Conservation (phyloP, 2,329 filamentous ascomycete species). For the Phialocephala subalpina region DNA sequence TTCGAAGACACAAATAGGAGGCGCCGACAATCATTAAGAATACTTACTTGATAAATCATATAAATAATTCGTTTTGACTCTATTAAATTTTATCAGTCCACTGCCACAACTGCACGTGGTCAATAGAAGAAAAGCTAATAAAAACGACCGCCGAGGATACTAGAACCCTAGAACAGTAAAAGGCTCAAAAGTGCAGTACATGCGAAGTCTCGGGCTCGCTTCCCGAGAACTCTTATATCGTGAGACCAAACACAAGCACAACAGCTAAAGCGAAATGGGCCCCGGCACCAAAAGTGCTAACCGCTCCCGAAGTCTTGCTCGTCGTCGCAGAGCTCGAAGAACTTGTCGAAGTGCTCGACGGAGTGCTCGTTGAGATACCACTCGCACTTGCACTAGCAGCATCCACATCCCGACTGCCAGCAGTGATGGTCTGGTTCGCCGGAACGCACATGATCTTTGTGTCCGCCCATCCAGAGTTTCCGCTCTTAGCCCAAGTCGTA, state of each 20-base stretch:
- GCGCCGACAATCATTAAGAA: no score
- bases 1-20: no score
- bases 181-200: no score
- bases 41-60: no score
- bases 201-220: no score
- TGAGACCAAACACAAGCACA: not conserved
- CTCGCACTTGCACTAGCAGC: not conserved
- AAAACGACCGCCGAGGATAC: no score
- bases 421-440: conserved; percentile 1
- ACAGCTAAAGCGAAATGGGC: not conserved
- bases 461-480: not conserved
- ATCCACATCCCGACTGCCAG: conserved; percentile 12
- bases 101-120: no score
- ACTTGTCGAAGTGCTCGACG: not conserved
- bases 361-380: not conserved
- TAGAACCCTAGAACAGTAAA: no score
- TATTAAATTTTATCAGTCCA: no score
- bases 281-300: not conserved
- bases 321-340: not conserved
- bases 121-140: no score
- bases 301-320: not conserved
- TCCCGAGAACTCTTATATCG: not conserved
- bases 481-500: not conserved
- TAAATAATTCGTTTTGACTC: no score
- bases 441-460: conserved; percentile 11